Base-by-base conservation (phyloP, 768 basidiomycete species). In the Hemileccinum impolitum region DNA sequence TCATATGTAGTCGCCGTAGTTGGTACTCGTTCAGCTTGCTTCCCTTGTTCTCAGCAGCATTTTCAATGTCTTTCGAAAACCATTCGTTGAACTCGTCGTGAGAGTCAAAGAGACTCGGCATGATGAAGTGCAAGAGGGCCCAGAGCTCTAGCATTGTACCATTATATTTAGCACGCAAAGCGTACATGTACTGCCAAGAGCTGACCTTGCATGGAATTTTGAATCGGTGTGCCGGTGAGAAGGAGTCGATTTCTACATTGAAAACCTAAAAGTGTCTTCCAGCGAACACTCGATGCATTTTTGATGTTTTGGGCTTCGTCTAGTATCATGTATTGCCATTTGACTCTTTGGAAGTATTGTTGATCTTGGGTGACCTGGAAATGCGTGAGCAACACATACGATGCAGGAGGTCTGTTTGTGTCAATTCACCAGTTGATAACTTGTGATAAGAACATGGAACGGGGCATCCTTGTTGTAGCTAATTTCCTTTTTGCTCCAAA, bases 271-370 rank as follows among this genome's bases (percentile, higher is more conserved):
- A 98, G 74, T 1, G 94, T 95, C 70, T 97, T 98, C 96, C 96
- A 99, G 37, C 96, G 80, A 9, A 91, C 89, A 68, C 90, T 93
- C 19, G 90, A 82, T 19, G 96, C 94, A 62, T 94, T 95, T 76
- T 99, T 99, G 77, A 99, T 98, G 48, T 97, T 97, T 69, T 99
- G 96, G 2, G 96, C 96, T 69, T 99, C 96, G 60, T 99, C 96
- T n/a, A 99, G 77, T 51, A 99, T 82, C 95, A 98, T 98, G 65
- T 98, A 99, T 70, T 99, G 96, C 96, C 96, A 99, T 62, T 93
- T 95, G 54, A 97, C 87, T 34, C 90, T 82, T 63, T 96, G 91
- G 71, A 99, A 95, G 70, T 99, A 96, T 59, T 97, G 91, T 62
- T 96, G 94, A 64, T 98, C 96, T 74, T 91, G 89, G 2, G 92